Percentiles rank a stretch among this genome's conserved stretches.
Evolutionary conservation across 257 asterid genomes (phyloP).

Genomic region (Sherardia arvensis): DNA sequence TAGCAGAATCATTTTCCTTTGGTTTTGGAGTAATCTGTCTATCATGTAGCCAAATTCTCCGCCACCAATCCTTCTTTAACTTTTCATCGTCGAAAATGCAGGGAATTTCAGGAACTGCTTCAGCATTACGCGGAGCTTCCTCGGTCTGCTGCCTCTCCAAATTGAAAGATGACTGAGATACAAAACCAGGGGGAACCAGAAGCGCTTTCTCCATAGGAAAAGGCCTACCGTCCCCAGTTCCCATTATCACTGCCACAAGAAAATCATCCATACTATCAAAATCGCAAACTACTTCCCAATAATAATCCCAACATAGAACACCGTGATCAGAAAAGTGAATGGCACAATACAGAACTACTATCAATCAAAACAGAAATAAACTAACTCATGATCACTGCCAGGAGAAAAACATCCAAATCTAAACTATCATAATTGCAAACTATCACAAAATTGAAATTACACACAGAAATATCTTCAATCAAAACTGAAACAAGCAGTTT

Average conservation of each 20-base stretch:
- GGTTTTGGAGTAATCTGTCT: slow-evolving; percentile 15
- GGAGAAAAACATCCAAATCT: no score
- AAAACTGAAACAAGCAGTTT: background rate
- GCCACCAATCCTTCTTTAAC: slow-evolving; percentile 28
- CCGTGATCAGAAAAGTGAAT: background rate
- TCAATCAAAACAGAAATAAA: background rate
- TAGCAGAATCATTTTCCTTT: slow-evolving; percentile 26
- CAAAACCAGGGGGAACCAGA: slow-evolving; percentile 90
- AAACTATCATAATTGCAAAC: no score
- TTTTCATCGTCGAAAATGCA: slow-evolving; percentile 23
- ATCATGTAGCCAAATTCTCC: slow-evolving; percentile 45
- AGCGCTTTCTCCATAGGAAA: slow-evolving; percentile 9
- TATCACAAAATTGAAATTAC: no score
- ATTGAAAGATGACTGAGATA: slow-evolving; percentile 43
- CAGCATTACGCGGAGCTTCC: slow-evolving; percentile 13
- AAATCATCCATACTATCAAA: background rate
- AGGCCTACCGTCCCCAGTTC: slow-evolving; percentile 19
- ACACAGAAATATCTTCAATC: background rate
- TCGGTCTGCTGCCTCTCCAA: slow-evolving; percentile 27
- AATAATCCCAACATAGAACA: background rate
- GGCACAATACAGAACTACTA: background rate
- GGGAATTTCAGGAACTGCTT: slow-evolving; percentile 16
- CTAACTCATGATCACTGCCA: no score
- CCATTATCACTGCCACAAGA: slow-evolving; percentile 28
- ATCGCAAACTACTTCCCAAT: background rate